Percentiles rank a stretch among this genome's conserved stretches.
These are phyloP conservation scores for Candida pseudofarinosa DNA, from an alignment of 805 yeast species.

Conservation along the genomic window DNA sequence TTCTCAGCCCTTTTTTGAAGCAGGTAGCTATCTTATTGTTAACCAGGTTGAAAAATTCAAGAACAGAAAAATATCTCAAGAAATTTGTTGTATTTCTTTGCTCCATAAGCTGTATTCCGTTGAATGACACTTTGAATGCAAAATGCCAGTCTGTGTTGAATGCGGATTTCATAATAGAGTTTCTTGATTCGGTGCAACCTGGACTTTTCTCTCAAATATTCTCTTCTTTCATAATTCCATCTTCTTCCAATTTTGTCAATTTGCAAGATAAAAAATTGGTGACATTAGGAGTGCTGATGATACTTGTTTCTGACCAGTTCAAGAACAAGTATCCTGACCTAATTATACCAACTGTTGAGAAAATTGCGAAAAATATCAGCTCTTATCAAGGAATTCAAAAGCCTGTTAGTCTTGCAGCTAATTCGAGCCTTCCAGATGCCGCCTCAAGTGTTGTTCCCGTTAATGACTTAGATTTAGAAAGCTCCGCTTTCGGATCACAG, in stretches of 20 bases:
- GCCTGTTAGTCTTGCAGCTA: constrained; percentile 4
- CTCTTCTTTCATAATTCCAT: constrained; percentile 50
- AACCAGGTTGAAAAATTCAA: constrained; percentile 73
- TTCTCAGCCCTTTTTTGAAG: constrained; percentile 52
- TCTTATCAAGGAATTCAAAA: constrained; percentile 26
- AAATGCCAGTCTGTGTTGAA: constrained; percentile 15
- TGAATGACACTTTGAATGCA: constrained; percentile 24
- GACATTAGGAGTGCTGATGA: constrained; percentile 46
- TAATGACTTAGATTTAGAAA: constrained; percentile 55
- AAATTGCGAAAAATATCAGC: constrained; percentile 26
- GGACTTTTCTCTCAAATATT: constrained; percentile 52
- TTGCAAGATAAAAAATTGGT: constrained; percentile 53
- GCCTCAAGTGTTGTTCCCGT: constrained; percentile 27
- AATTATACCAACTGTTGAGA: constrained; percentile 27
- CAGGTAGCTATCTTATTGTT: constrained; percentile 74
- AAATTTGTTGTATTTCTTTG: constrained; percentile 57
- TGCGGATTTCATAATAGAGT: constrained; percentile 49
- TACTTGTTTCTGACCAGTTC: constrained; percentile 27
- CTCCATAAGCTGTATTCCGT: constrained; percentile 42
- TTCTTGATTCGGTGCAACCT: constrained; percentile 71
- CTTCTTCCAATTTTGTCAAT: constrained; percentile 45
- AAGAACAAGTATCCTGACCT: constrained; percentile 18
- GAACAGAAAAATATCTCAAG: constrained; percentile 78
- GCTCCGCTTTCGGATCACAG: constrained; percentile 77
- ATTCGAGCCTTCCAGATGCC: constrained; percentile 6